Conservation (phyloP, 2,329 filamentous ascomycete species). For the Pseudogymnoascus sp. region DNA sequence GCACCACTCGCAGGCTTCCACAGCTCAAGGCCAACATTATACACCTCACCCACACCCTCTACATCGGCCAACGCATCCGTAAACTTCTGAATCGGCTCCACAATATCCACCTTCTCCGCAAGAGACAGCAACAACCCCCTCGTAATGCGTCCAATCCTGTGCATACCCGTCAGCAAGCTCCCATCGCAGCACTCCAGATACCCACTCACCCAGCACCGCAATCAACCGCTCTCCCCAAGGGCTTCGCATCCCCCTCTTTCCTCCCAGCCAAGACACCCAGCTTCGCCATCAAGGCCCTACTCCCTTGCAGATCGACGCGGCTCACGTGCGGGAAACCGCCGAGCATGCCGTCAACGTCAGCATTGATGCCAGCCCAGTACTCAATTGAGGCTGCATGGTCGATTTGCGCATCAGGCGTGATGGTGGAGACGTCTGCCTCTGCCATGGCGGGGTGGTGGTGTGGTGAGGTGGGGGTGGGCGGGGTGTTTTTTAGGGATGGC, state of each 20-base stretch:
- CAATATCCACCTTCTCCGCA: slow-evolving; percentile 66
- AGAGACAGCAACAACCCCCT: slow-evolving; percentile 65
- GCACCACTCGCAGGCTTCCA: slow-evolving; percentile 47
- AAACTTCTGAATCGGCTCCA: slow-evolving; percentile 81
- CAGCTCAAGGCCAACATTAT: slow-evolving; percentile 65
- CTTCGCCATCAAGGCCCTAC: slow-evolving; percentile 61
- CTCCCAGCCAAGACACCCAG: slow-evolving; percentile 39
- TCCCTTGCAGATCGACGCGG: slow-evolving; percentile 63
- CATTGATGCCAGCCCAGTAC: slow-evolving; percentile 46
- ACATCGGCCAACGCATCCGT: slow-evolving; percentile 52
- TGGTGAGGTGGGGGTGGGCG: neutral
- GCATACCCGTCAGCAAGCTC: neutral
- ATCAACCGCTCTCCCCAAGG: slow-evolving; percentile 26
- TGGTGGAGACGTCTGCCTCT: neutral
- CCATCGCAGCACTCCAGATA: neutral
- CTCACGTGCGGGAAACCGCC: slow-evolving; percentile 64
- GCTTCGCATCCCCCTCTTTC: slow-evolving; percentile 24
- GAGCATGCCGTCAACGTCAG: slow-evolving; percentile 66
- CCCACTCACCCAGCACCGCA: slow-evolving; percentile 33
- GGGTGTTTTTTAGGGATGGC: neutral
- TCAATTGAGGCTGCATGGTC: slow-evolving; percentile 25
- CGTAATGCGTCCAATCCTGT: slow-evolving; percentile 74
- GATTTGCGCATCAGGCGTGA: slow-evolving; percentile 25
- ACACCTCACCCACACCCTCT: slow-evolving; percentile 54
- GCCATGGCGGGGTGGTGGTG: neutral